Base-by-base conservation (phyloP, 2,329 filamentous ascomycete species). In the Phyllosticta citriasiana region DNA sequence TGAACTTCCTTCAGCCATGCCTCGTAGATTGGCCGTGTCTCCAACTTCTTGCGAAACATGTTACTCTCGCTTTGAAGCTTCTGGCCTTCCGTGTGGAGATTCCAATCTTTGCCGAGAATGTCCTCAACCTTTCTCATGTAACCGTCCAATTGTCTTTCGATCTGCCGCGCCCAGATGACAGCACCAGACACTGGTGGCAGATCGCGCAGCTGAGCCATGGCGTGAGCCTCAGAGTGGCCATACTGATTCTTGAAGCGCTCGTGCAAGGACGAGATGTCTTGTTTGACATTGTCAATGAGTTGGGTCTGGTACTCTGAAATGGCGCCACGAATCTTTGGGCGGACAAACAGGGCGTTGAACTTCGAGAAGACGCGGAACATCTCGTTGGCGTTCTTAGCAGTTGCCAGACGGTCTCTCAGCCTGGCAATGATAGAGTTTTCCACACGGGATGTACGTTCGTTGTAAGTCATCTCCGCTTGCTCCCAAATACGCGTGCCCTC, bases 281-380 rank as follows among this genome's bases (percentile, higher is more conserved):
- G 87, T 74, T 97, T 97, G 69, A 99, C 94, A 68, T 96, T 96
- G 69, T 97, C 92, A 73, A 99, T 96, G 35, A 99, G 85, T 74
- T 97, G 92, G 4, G 93, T 94, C 74, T 99, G 94, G 72, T 99
- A 99, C 76, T 99, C 93, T 53, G 91, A 89, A 70, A 99, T 99
- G 60, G 94, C 95, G 66, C 95, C 92, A 66, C 94, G 88, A 76
- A 99, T 97, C 81, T 99, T 99, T n/a, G 94, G 94, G 63, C 94
- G 86, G 61, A 99, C 93, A 68, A 99, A 96, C 30, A 99, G 86
- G 1, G 94, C 94, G 72, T 99, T 99, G 83, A 99, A 99, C 73
- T 97, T 97, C 59, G 94, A 97, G 74, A 99, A 99, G 64, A 99
- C 94, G 60, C 95, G 89, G 74, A 99, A 99, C 94, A 99, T 99